phyloP scores from a whole-genome alignment of 805 yeast genomes.

The Blastobotrys muscicola region DNA sequence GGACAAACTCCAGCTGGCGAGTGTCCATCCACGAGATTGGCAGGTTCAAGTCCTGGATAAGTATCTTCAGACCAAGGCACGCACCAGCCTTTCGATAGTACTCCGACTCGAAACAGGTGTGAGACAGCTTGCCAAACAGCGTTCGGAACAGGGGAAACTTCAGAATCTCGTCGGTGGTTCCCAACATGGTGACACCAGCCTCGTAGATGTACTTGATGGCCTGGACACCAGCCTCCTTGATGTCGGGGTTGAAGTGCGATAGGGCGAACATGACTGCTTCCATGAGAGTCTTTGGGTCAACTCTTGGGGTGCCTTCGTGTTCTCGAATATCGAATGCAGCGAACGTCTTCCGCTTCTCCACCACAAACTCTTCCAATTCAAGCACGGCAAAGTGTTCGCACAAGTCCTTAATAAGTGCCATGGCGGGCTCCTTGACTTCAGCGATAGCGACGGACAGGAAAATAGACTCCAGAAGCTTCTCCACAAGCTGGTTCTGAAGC shows the following conservation, averaged over 20 bases:
- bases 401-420: conserved; percentile 48
- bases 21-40: conserved; percentile 66
- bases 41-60: conserved; percentile 57
- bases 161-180: conserved; percentile 52
- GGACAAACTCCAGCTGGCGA: conserved; percentile 73
- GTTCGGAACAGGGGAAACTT: conserved; percentile 68
- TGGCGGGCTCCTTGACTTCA: conserved; percentile 63
- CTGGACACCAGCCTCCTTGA: conserved; percentile 59
- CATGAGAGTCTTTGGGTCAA: conserved; percentile 61
- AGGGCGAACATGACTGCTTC: conserved; percentile 72
- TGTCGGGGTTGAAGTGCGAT: conserved; percentile 63
- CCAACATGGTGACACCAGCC: conserved; percentile 59
- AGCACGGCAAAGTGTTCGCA: conserved; percentile 73
- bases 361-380: conserved; percentile 63
- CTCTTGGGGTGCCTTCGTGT: conserved; percentile 63
- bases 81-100: conserved; percentile 87
- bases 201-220: conserved; percentile 54
- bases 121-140: conserved; percentile 74
- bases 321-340: conserved; percentile 67
- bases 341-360: conserved; percentile 54
- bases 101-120: conserved; percentile 82
- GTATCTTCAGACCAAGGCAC: conserved; percentile 65
- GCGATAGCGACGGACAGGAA: conserved; percentile 70
- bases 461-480: conserved; percentile 55
- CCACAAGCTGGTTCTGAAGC: conserved; percentile 50